phyloP scores from a whole-genome alignment of 1,284 basidiomycete species.

The Boletus semigastroideus region DNA sequence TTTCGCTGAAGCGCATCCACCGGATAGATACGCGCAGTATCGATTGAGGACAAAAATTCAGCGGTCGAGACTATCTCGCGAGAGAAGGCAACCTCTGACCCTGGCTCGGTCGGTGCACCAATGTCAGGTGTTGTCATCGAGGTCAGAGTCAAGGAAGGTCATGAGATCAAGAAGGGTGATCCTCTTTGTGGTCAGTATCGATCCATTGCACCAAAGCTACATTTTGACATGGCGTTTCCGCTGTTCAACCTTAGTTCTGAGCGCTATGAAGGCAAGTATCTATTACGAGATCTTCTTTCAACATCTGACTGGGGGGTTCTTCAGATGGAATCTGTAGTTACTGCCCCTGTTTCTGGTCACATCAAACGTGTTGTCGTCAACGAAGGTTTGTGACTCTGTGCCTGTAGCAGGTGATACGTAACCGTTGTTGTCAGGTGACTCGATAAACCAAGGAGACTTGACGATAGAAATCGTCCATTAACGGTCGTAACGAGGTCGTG shows the following conservation, averaged over 20 bases:
- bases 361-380: conserved; percentile 89
- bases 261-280: conserved; percentile 81
- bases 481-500: conserved; percentile 1
- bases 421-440: conserved; percentile 59
- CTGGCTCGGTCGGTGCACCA: conserved; percentile 93
- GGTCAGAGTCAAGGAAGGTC: conserved; percentile 95
- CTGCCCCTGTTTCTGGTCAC: conserved; percentile 93
- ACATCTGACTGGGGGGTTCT: conserved; percentile 23
- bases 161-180: conserved; percentile 97
- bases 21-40: conserved; percentile 80
- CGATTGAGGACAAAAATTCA: conserved; percentile 94
- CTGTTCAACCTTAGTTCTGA: conserved; percentile 58
- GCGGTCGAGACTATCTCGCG: conserved; percentile 93
- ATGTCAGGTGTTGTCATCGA: conserved; percentile 99
- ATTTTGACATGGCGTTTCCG: conserved; percentile 8
- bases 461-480: conserved; percentile 82
- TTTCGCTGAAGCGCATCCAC: conserved; percentile 13
- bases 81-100: conserved; percentile 91
- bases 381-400: conserved; percentile 54
- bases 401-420: not conserved
- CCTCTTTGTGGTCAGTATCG: conserved; percentile 73
- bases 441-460: conserved; percentile 86
- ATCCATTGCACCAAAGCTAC: not conserved
- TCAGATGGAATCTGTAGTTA: conserved; percentile 95
- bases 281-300: conserved; percentile 4